Evolutionary conservation across 441 rosid genomes (phyloP).

Genomic region (Adansonia rubrostipa): DNA sequence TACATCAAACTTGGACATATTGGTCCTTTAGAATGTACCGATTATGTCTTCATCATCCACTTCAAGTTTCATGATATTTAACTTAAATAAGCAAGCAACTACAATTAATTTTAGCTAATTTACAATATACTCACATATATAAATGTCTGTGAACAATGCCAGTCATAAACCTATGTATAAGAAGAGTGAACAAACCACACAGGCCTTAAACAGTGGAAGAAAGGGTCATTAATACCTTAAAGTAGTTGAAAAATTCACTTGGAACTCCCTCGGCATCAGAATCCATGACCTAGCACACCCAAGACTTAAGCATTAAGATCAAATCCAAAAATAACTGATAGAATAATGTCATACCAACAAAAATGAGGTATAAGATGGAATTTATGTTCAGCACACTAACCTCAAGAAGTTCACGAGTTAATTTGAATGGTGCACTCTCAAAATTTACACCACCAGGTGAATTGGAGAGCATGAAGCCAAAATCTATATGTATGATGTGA

Average conservation of each 20-base stretch:
- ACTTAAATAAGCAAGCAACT: not conserved
- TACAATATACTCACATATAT: not conserved
- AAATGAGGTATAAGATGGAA: constrained; percentile 17
- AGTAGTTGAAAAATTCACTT: constrained; percentile 96
- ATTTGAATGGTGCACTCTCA: constrained; percentile 96
- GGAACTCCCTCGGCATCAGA: constrained; percentile 99
- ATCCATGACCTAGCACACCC: constrained; percentile 80
- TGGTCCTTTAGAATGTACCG: not conserved
- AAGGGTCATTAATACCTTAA: constrained; percentile 58
- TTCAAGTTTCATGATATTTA: constrained; percentile 13
- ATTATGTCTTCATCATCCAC: constrained; percentile 1
- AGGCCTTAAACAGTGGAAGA: constrained; percentile 1
- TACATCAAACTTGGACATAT: not conserved
- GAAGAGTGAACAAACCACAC: constrained; percentile 7
- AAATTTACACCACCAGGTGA: constrained; percentile 98
- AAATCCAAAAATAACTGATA: constrained; percentile 18
- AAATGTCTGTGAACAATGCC: not conserved
- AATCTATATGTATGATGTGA: constrained; percentile 97
- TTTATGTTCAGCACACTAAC: constrained; percentile 35
- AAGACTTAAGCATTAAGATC: constrained; percentile 26
- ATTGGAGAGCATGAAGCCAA: constrained; percentile 98
- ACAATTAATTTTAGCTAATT: not conserved
- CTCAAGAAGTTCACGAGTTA: constrained; percentile 98
- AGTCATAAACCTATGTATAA: not conserved
- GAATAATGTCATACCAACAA: constrained; percentile 25